Base-by-base conservation (phyloP, 768 basidiomycete genomes). In the Tremella fuciformis region DNA sequence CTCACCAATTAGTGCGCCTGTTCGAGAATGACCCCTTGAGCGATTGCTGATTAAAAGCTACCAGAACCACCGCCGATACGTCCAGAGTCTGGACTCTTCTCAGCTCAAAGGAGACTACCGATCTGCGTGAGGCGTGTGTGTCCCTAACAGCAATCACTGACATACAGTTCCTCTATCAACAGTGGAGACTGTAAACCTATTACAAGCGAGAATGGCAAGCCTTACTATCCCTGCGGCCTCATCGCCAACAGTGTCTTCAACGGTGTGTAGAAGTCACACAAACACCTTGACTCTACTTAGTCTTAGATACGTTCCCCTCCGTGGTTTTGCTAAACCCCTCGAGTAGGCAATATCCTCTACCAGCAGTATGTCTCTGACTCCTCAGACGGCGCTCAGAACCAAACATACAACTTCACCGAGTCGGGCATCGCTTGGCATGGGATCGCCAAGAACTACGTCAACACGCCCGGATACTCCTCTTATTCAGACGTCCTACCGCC, bases 181-280 rank as follows among this genome's bases (percentile, higher is more conserved):
- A 78, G 80, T 48, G 84, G 89, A 29, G 86, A 93, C 70, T 99
- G 96, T 82, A 88, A 90, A 75, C 96, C 96, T 2, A 81, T 94
- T 48, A 88, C 82, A n/a, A 67, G 70, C 24, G 72, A 80, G 3
- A 74, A 68, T 41, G 78, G 78, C 57, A 84, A 82, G 69, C 80
- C 83, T 8, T 84, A 91, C 74, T 99, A 93, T 71, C 96, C 96
- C 1, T 99, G 96, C 66, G 96, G 96, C 40, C 80, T 99, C 63
- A 94, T 99, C 63, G 96, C 96, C 46, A 99, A 99, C 78, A 96
- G 91, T 1, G 39, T 91, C 9, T 99, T 97, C 81, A 99, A 99
- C 71, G 93, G 91, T 89, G 50, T 37, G 83, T 65, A 8, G 11
- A 34, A 11, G 11, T 11, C 29, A 4, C 11, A 34, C 6, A 11